Conservation (phyloP, 768 basidiomycete species). For the Boletus rubropictus region DNA sequence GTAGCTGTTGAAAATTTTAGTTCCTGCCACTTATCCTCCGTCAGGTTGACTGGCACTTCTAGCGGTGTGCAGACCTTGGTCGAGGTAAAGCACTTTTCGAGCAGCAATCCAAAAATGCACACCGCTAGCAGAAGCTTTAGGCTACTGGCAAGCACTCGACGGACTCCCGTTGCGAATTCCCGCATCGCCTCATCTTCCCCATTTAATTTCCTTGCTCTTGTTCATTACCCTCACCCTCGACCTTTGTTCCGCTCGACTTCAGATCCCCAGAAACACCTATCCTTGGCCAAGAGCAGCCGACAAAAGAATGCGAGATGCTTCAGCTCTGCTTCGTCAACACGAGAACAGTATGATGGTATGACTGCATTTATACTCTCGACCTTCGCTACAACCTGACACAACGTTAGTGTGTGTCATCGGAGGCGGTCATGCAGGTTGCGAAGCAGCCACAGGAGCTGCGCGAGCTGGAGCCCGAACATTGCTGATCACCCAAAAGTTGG, state of each 20-base stretch:
- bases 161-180: not conserved
- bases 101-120: constrained; percentile 1
- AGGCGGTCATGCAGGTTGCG: constrained; percentile 90
- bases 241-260: not conserved
- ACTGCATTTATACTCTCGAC: not conserved
- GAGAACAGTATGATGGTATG: constrained; percentile 24
- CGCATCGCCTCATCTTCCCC: not conserved
- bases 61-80: too few species aligned
- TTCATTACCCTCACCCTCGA: not conserved
- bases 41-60: not conserved
- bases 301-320: constrained; percentile 1
- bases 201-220: not conserved
- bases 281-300: not conserved
- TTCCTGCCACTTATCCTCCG: not conserved
- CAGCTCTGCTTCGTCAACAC: not conserved
- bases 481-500: constrained; percentile 74
- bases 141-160: constrained; percentile 5
- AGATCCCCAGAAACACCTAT: not conserved
- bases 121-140: not conserved
- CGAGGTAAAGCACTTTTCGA: too few species aligned
- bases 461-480: constrained; percentile 77
- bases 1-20: not conserved
- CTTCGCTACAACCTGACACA: constrained; percentile 32
- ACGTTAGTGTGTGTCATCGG: constrained; percentile 77
- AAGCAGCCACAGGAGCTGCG: constrained; percentile 84